phyloP scores from a whole-genome alignment of 1,284 basidiomycete species.

The Laetiporus sulphureus region DNA sequence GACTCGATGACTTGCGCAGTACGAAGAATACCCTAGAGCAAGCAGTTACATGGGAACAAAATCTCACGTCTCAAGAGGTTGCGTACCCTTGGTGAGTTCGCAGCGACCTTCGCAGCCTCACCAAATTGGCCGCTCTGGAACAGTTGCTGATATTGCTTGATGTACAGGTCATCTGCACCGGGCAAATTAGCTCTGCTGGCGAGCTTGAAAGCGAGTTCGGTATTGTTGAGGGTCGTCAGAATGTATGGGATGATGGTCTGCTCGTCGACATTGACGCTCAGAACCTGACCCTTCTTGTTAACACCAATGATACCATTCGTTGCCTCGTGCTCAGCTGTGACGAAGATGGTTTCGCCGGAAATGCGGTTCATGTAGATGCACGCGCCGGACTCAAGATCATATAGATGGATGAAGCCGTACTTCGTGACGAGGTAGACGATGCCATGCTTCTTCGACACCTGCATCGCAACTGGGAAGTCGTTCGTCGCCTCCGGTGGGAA shows the following conservation, averaged over 20 bases:
- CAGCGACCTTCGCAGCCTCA: conserved; percentile 98
- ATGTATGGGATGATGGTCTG: conserved; percentile 96
- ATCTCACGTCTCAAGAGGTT: neutral
- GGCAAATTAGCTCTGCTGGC: conserved; percentile 96
- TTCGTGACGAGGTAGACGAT: conserved; percentile 98
- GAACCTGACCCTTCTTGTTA: conserved; percentile 98
- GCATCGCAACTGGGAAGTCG: conserved; percentile 99
- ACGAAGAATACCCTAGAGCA: conserved; percentile 82
- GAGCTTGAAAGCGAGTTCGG: conserved; percentile 97
- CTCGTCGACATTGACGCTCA: conserved; percentile 97
- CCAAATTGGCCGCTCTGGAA: conserved; percentile 89
- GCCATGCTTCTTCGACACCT: conserved; percentile 95
- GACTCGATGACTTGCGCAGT: conserved; percentile 96
- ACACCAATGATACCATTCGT: conserved; percentile 97
- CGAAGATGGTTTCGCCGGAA: conserved; percentile 98
- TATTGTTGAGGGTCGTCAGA: conserved; percentile 90
- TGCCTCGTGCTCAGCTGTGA: conserved; percentile 93
- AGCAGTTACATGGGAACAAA: neutral
- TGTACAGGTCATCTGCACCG: conserved; percentile 95
- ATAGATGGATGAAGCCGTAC: conserved; percentile 99
- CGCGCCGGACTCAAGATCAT: conserved; percentile 97
- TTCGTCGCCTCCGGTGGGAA: conserved; percentile 98
- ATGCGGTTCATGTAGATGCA: conserved; percentile 99
- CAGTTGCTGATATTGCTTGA: conserved; percentile 92
- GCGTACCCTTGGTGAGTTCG: conserved; percentile 87